phyloP scores from a whole-genome alignment of 2,329 filamentous ascomycete species.

The Claviceps capensis region DNA sequence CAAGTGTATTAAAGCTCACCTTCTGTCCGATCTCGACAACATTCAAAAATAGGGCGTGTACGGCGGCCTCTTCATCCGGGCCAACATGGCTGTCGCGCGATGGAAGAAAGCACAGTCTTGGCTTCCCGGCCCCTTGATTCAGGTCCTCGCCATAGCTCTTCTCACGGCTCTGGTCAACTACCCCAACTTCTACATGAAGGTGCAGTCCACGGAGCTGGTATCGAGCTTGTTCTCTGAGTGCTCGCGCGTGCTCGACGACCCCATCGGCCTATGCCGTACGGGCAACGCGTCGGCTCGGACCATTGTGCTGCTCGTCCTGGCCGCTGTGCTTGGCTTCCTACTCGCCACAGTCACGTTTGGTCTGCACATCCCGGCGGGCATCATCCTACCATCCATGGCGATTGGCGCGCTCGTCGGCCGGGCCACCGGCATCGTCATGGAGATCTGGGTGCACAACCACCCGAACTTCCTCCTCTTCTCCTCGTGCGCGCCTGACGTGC shows the following conservation, averaged over 20 bases:
- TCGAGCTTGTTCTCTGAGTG: slow-evolving; percentile 89
- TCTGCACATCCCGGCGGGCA: slow-evolving; percentile 84
- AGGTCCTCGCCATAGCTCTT: slow-evolving; percentile 68
- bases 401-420: slow-evolving; percentile 86
- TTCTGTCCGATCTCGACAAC: not conserved
- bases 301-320: slow-evolving; percentile 69
- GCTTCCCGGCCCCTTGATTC: slow-evolving; percentile 59
- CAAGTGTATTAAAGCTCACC: not conserved
- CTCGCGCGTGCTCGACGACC: slow-evolving; percentile 66
- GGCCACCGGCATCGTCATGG: slow-evolving; percentile 76
- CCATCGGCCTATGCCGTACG: slow-evolving; percentile 79
- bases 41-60: slow-evolving; percentile 54
- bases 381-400: slow-evolving; percentile 90
- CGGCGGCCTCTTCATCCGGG: slow-evolving; percentile 84
- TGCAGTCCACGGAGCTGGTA: slow-evolving; percentile 81
- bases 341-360: slow-evolving; percentile 85
- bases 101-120: slow-evolving; percentile 59
- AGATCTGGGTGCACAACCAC: slow-evolving; percentile 72
- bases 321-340: slow-evolving; percentile 70
- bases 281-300: slow-evolving; percentile 71
- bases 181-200: slow-evolving; percentile 91
- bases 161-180: slow-evolving; percentile 85
- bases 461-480: slow-evolving; percentile 65
- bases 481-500: slow-evolving; percentile 70
- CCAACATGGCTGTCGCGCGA: slow-evolving; percentile 75